Evolutionary conservation across 495 filamentous ascomycete species (phyloP), one percentile per base, ranked within the genome.

Genomic region (Amniculicola lignicola): DNA sequence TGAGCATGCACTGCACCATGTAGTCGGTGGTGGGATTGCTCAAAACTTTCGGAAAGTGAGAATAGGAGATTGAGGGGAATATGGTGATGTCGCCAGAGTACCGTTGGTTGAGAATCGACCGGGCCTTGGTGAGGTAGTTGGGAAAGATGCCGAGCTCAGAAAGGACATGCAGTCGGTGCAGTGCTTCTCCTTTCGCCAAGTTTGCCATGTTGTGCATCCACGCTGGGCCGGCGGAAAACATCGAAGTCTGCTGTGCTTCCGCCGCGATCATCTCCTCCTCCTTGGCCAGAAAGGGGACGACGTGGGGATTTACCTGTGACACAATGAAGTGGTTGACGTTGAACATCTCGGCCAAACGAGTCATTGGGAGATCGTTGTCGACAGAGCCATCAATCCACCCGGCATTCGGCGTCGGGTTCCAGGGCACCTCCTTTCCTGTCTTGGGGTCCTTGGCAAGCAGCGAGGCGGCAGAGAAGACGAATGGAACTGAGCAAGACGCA

Each of bases 281-380:
- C 61, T 84, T 87, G 19, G 79, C 71, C 15, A 96, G 75, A 57
- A 97, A 95, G 5, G 91, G 90, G 0, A 94, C 84, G 24, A 96
- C 87, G 61, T 96, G 92, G 0, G 92, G 92, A 64, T 96, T 96
- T 39, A 94, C 89, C 66, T 97, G 92, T 0, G 90, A 95, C 25
- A 96, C 92, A 64, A 97, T 96, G 66, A 95, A 96, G 66, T 96
- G 90, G 66, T 96, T 97, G 71, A 96, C 90, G 65, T 96, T 95
- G 72, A 96, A 95, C 87, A 96, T 92, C 61, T 96, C 91, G 0
- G 90, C 85, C 10, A 97, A 75, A 9, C 88, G 78, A 38, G 84
- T 90, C 87, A 95, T 95, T 18, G 92, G 92, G 1, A 97, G 77
- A 70, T 97, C 92, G 54, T 90, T 90, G 61, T 96, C 90, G 3